Conservation (phyloP, 768 basidiomycete genomes). For the Hygrophorus russula region DNA sequence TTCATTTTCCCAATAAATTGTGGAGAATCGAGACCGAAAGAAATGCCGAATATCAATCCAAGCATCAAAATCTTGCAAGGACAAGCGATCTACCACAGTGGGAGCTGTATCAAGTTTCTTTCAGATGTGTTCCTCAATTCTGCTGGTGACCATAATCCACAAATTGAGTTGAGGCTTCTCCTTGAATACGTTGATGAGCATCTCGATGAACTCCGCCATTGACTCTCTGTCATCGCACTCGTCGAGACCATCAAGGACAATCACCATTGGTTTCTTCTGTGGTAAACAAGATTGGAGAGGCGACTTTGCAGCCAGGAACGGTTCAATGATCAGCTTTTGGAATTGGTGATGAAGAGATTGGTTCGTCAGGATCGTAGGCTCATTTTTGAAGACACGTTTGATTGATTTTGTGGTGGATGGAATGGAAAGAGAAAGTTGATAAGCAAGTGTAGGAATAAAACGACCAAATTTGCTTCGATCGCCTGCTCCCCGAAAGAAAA, state of each 20-base stretch:
- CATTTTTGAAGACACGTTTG: not conserved
- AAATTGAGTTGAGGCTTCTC: slow-evolving; percentile 12
- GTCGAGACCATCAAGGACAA: slow-evolving; percentile 25
- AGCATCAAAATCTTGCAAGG: slow-evolving; percentile 2
- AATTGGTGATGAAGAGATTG: slow-evolving; percentile 14
- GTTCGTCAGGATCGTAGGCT: not conserved
- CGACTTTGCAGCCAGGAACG: slow-evolving; percentile 1
- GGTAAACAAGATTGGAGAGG: fast-evolving
- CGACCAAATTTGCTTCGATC: slow-evolving; percentile 15
- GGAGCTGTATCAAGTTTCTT: not conserved
- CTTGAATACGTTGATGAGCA: slow-evolving; percentile 14
- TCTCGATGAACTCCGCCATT: slow-evolving; percentile 16
- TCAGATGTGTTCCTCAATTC: slow-evolving; percentile 18
- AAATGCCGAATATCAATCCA: slow-evolving; percentile 4
- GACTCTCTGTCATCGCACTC: slow-evolving; percentile 17
- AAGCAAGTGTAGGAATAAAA: slow-evolving; percentile 21
- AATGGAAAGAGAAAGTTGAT: slow-evolving; percentile 15
- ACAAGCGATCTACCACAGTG: slow-evolving; percentile 6
- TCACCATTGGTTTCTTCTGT: slow-evolving; percentile 14
- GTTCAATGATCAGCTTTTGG: slow-evolving; percentile 21
- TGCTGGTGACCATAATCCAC: slow-evolving; percentile 21
- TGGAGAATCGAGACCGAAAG: not conserved
- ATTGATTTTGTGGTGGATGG: not conserved
- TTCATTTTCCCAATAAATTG: not conserved
- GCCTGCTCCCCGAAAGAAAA: slow-evolving; percentile 19